Base-by-base conservation (phyloP, 2,329 filamentous ascomycete species). In the Colletotrichum aenigma region DNA sequence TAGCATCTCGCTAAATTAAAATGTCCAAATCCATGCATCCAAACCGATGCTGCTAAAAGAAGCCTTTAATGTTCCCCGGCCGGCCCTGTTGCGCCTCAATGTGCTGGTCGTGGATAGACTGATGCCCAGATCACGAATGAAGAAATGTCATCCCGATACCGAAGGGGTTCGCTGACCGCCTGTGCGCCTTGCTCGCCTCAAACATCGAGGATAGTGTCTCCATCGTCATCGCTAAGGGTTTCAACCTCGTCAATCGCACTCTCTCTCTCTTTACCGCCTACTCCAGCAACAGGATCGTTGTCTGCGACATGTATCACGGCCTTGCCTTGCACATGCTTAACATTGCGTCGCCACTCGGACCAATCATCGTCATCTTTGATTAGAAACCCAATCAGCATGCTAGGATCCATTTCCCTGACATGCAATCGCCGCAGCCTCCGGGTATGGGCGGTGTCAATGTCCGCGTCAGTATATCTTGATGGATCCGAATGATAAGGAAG, bases 361-460 rank as follows among this genome's bases (percentile, higher is more conserved):
- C 96, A 98, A 79, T 99, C 97, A 58, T 93, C 90, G 79, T 96
- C 93, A 74, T 94, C 92, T 55, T 90, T 91, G 77, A 99, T 96
- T 43, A 99, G 86, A 81, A 98, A 98, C 6, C 95, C 96, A 78
- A 99, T 95, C 56, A 99, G 87, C 97, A 99, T 99, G 81, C 96
- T 98, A 0, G 97, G 97, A 81, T 99, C 97, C 95, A 99, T 97
- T 81, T 98, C 96, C 75, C 93, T 92, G 65, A 99, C 90, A 79
- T 97, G 93, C 34, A 99, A 89, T 71, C 94, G 91, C 48, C 96
- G 92, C 21, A 99, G 86, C 64, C 96, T 93, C 66, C 95, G 91
- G 1, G 96, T 98, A 83, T 99, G 96, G 81, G 95, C 98, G 1
- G 94, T 94, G 71, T 93, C 91, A 18, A 98, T 83, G 74, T 98